phyloP scores from a whole-genome alignment of 768 basidiomycete genomes.

The Termitomyces sp. region DNA sequence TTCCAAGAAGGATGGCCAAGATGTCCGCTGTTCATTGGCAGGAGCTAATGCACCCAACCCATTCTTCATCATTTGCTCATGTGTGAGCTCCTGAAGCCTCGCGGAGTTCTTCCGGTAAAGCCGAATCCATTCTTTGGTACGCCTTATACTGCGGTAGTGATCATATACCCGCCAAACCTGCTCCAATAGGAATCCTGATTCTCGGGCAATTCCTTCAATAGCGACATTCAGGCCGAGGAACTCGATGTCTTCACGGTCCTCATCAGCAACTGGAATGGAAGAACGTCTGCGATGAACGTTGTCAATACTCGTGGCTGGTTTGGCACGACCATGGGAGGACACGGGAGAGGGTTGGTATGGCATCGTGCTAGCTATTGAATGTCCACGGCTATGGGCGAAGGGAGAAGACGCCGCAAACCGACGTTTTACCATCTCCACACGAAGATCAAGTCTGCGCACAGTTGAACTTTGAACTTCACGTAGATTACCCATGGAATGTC shows the following conservation, averaged over 20 bases:
- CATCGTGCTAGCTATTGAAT: background rate
- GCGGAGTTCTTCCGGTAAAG: conserved; percentile 28
- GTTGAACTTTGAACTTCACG: background rate
- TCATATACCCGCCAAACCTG: conserved; percentile 36
- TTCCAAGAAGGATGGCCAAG: background rate
- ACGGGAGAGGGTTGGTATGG: conserved; percentile 1
- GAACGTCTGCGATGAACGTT: background rate
- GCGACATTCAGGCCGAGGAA: conserved; percentile 19
- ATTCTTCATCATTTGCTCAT: conserved; percentile 10
- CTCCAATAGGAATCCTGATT: conserved; percentile 37
- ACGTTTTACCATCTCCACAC: conserved; percentile 11
- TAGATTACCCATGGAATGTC: conserved; percentile 10
- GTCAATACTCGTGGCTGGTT: background rate
- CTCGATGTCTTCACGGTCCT: conserved; percentile 16
- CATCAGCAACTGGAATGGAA: conserved; percentile 13
- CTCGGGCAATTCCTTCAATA: conserved; percentile 35
- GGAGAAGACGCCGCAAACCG: conserved; percentile 4
- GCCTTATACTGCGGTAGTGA: conserved; percentile 26
- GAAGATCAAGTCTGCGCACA: conserved; percentile 14
- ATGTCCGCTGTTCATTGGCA: background rate
- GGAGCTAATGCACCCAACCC: conserved; percentile 9
- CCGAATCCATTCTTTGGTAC: conserved; percentile 32
- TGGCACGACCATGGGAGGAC: background rate
- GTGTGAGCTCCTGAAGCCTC: conserved; percentile 20
- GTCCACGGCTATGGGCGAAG: background rate